Evolutionary conservation across 2,329 filamentous ascomycete species (phyloP).

Genomic region (Apiospora phragmitis): DNA sequence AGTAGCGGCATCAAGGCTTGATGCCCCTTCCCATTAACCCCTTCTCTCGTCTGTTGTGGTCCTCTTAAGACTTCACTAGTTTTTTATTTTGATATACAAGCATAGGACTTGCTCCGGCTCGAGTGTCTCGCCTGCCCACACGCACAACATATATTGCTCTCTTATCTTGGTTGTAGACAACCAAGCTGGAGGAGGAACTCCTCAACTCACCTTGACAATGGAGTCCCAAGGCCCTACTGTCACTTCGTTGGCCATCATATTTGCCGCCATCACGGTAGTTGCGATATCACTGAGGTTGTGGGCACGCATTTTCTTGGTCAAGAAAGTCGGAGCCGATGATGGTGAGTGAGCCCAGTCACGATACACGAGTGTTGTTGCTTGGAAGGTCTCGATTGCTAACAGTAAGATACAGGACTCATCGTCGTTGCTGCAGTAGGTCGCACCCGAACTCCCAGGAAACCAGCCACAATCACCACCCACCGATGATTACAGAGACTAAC

Average conservation of each 20-base stretch:
- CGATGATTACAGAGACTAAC: background rate
- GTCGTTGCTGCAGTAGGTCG: constrained; percentile 12
- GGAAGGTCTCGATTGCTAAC: background rate
- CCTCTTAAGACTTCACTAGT: background rate
- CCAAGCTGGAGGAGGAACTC: background rate
- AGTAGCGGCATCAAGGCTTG: background rate
- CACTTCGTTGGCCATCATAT: constrained; percentile 35
- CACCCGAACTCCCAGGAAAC: background rate
- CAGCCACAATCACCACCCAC: background rate
- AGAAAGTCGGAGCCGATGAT: constrained; percentile 32
- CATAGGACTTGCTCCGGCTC: background rate
- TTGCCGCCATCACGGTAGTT: constrained; percentile 37
- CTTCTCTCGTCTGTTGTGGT: background rate
- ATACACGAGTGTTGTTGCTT: background rate
- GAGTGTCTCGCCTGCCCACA: background rate
- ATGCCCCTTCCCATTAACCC: background rate
- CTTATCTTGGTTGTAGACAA: background rate
- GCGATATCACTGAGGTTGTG: constrained; percentile 39
- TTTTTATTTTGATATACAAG: background rate
- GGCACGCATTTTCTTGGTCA: constrained; percentile 38
- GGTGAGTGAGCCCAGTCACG: constrained; percentile 19
- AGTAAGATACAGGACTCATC: constrained; percentile 7
- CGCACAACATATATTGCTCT: constrained; percentile 17
- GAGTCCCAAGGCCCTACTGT: constrained; percentile 36
- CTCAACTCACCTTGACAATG: background rate